Base-by-base conservation (phyloP, 805 yeast species). In the Kluyveromyces starmeri region DNA sequence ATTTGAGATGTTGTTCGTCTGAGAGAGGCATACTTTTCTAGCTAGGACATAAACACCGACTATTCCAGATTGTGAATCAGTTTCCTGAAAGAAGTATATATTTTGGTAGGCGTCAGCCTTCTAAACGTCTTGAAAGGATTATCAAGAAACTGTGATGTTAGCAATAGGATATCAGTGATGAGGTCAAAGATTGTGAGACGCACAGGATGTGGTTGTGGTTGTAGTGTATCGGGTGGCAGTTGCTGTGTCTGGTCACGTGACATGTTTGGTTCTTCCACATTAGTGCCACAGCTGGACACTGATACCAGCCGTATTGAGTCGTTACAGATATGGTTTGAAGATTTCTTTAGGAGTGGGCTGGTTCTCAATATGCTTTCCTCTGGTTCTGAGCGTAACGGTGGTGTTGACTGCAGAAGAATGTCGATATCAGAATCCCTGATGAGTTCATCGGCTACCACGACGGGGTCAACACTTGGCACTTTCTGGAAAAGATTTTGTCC, bases 91-190 rank as follows among this genome's bases (percentile, higher is more conserved):
- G 19, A 14, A 14, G 9, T 16, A 13, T 6, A 26, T 26, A 26
- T 7, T 26, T 16, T 26, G 7, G 13, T 8, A 7, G 28, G 28
- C n/a, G 16, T 5, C 16, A 26, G n/a, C 19, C 12, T 13, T 13
- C 61, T 19, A 7, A 9, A 9, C 10, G 24, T 32, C 15, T 20
- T 14, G 8, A 26, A 10, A 6, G 28, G 28, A 11, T 10, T 11
- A 15, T 21, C 16, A 9, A 17, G 16, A 22, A 34, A 19, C 6
- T 8, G 20, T 6, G 24, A 29, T 10, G 19, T 29, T 7, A 20
- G 8, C 5, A 29, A n/a, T 7, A 29, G 13, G 14, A 20, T 10
- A 12, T 20, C 21, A 12, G 21, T 5, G n/a, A 29, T 13, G 26
- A 20, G n/a, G 7, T 20, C 11, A 9, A 20, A 10, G 9, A 29